Evolutionary conservation across 2,329 filamentous ascomycete genomes (phyloP).

Genomic region (Trichoderma sp.): DNA sequence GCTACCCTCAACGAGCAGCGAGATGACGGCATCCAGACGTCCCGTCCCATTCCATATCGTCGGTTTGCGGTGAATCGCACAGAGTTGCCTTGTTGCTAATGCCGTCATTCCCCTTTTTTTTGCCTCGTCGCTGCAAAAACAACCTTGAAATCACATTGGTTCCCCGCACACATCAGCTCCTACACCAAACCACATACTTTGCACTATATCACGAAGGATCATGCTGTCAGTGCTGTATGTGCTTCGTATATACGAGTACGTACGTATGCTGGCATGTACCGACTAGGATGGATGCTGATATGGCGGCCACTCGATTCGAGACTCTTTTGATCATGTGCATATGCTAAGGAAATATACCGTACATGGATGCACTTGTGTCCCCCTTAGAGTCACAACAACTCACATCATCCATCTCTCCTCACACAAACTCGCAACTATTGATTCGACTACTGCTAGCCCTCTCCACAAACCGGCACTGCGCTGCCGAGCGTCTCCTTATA

Average conservation of each 20-base stretch:
- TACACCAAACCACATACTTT: neutral
- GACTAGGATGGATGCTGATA: neutral
- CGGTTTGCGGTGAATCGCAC: neutral
- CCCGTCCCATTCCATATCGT: too few species aligned
- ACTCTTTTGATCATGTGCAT: neutral
- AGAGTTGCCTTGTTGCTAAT: neutral
- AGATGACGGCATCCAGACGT: neutral
- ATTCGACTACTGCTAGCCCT: neutral
- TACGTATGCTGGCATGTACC: neutral
- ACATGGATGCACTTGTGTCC: neutral
- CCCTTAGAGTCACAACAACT: neutral
- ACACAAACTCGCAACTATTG: neutral
- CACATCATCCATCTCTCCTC: too few species aligned
- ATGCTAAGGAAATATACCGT: neutral
- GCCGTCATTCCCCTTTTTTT: neutral
- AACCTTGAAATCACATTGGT: neutral
- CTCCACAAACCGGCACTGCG: neutral
- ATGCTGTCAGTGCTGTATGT: neutral
- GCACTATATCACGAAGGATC: neutral
- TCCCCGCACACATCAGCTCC: neutral
- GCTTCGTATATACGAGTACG: too few species aligned
- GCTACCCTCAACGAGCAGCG: neutral
- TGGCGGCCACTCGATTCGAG: neutral
- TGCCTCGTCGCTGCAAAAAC: neutral
- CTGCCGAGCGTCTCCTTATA: neutral